Percentiles rank a stretch among this genome's conserved stretches.
phyloP scores from a whole-genome alignment of 1,284 basidiomycete genomes.

The Pascua guehoae region DNA sequence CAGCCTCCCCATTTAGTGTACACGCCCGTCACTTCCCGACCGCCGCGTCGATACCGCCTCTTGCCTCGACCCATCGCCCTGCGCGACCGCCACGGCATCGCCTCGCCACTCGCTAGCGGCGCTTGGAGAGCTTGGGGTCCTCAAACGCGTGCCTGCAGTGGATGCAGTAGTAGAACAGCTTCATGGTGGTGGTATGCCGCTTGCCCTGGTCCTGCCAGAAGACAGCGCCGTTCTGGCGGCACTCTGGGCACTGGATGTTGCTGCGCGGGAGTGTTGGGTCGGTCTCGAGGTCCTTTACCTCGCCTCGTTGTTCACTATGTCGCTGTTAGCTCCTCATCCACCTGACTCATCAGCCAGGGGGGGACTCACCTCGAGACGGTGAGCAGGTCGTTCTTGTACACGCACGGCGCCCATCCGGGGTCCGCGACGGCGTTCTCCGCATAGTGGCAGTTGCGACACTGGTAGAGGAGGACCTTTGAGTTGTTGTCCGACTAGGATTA shows the following conservation, averaged over 20 bases:
- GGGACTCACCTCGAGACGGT: slow-evolving; percentile 81
- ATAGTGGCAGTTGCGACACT: slow-evolving; percentile 87
- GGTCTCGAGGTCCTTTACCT: slow-evolving; percentile 80
- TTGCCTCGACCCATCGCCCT: no score
- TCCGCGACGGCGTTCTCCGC: slow-evolving; percentile 64
- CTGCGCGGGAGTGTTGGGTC: slow-evolving; percentile 74
- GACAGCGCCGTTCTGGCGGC: slow-evolving; percentile 60
- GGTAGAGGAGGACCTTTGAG: slow-evolving; percentile 82
- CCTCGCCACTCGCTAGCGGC: no score
- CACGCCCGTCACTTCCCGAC: no score
- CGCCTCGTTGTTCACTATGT: slow-evolving; percentile 81
- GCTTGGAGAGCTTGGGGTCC: slow-evolving; percentile 55
- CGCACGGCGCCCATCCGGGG: slow-evolving; percentile 68
- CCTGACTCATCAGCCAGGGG: neutral
- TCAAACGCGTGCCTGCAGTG: slow-evolving; percentile 74
- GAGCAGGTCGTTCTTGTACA: slow-evolving; percentile 90
- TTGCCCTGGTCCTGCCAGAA: slow-evolving; percentile 93
- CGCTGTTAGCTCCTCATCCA: neutral
- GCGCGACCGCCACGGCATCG: no score
- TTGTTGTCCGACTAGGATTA: slow-evolving; percentile 64
- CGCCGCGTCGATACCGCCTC: no score
- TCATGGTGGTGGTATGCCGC: slow-evolving; percentile 74
- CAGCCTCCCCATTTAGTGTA: neutral
- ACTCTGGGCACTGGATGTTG: slow-evolving; percentile 50
- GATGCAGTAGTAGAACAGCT: slow-evolving; percentile 87